Base-by-base conservation (phyloP, 768 basidiomycete species). In the Hebeloma cylindrosporum region DNA sequence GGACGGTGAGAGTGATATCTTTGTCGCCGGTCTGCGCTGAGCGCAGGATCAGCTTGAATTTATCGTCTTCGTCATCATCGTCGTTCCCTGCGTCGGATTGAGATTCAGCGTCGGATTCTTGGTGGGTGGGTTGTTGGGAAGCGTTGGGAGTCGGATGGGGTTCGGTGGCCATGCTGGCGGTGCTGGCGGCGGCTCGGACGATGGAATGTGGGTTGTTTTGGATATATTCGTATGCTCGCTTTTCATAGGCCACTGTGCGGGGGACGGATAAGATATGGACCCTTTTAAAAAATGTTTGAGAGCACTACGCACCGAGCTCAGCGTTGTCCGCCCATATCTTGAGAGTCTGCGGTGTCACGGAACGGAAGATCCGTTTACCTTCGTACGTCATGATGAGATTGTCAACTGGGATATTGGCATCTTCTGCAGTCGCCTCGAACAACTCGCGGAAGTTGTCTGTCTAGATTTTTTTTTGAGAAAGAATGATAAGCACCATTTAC, bases 341-440 rank as follows among this genome's bases (percentile, higher is more conserved):
- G 33, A 91, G 70, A 13, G 77, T 74, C 26, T 77, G 68, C 0
- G 88, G 87, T 0, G 83, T 83, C 3, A 81, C 78, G 10, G 83
- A 86, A 8, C 84, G 70, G 56, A 81, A 89, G 30, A 92, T 68
- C 2, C 79, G 83, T 41, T 74, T 78, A 28, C 78, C 74, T 21
- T 80, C 71, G 46, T 82, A 78, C 6, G 66, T 82, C 49, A 92
- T 66, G 22, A 88, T 68, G 1, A 92, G 64, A 43, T 74, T 74
- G 13, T 75, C 68, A 2, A 60, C 53, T 14, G 73, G 68, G 9
- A 88, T 69, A 14, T 61, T 61, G 1, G 77, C 80, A 26, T 81
- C 69, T 40, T 88, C 83, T 5, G 88, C 84, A 2, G 76, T 65
- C 29, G 74, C 79, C 29, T 85, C 82, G 38, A 87, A 88, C 1